Base-by-base conservation (phyloP, 108 stramenopile genomes). In the Seminavis robusta region DNA sequence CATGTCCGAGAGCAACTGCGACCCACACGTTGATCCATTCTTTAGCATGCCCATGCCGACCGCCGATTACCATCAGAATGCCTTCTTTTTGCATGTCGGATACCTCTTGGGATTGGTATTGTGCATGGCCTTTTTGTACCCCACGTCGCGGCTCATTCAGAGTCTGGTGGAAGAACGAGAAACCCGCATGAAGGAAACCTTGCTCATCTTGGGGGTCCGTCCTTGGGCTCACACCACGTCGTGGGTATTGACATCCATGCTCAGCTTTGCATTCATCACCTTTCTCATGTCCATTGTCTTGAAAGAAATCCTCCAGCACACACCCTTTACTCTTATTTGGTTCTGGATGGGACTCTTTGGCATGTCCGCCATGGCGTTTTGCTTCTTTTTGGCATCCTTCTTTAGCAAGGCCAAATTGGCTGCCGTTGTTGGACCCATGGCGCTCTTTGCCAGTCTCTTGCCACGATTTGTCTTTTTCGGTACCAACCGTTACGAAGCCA, bases 81-180 rank as follows among this genome's bases (percentile, higher is more conserved):
- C 56, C 25, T 82, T 82, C 59, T 82, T 73, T 56, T 30, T 47
- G n/a, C 63, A 73, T 13, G 81, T 76, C 20, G 77, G 77, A 6
- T 82, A 67, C 25, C 45, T 82, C 13, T 63, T 82, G 19, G 81
- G 81, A 20, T 51, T 82, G 20, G 64, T 69, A 5, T 73, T 78
- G 60, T 52, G 59, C 5, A 76, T 82, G 80, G 63, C 61, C 27
- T 79, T 74, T 25, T 46, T 82, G 67, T 82, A 76, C 41, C 77
- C 81, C 31, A 65, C 74, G 56, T 72, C 69, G 15, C 64, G 70
- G 26, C 41, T 76, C 36, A 61, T 75, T 32, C 73, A 76, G 43
- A 45, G 67, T 5, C 24, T 79, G 49, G 81, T 79, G 25, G 81
- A 81, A 54, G 80, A 81, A 42, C 76, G 76, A 44, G 80, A 81